These are phyloP conservation scores for Hemileia vastatrix DNA, from an alignment of 1,284 basidiomycete species.

Conservation along the genomic window DNA sequence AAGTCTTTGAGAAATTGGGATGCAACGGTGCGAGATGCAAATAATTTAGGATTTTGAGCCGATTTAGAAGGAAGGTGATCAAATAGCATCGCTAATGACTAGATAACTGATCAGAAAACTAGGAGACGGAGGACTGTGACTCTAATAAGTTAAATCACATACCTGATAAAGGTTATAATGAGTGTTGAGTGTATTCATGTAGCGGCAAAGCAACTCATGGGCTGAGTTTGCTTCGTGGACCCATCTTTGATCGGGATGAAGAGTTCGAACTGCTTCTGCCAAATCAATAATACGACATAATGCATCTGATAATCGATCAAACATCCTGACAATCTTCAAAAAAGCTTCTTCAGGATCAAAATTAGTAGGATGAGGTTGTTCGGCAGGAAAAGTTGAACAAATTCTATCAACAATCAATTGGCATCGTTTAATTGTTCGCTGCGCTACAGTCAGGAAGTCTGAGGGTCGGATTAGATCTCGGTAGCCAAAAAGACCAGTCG, in stretches of 20 bases:
- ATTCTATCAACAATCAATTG: slow-evolving; percentile 3
- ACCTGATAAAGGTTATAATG: slow-evolving; percentile 5
- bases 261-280: slow-evolving; percentile 4
- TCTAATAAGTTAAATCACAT: neutral
- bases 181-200: slow-evolving; percentile 21
- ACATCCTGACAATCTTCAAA: neutral
- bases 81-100: no score
- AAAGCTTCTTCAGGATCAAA: neutral
- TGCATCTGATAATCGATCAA: slow-evolving; percentile 12
- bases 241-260: slow-evolving; percentile 4
- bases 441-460: neutral
- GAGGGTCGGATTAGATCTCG: neutral
- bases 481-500: neutral
- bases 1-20: slow-evolving; percentile 11
- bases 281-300: slow-evolving; percentile 17
- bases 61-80: neutral
- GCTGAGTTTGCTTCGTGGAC: neutral
- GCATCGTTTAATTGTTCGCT: neutral
- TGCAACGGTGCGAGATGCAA: slow-evolving; percentile 8
- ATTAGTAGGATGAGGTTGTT: neutral
- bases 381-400: neutral
- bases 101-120: no score
- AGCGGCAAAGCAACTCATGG: slow-evolving; percentile 6
- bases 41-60: slow-evolving; percentile 1
- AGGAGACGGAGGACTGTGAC: neutral